Evolutionary conservation across 768 basidiomycete species (phyloP).

Genomic region (Coprinellus micaceus): DNA sequence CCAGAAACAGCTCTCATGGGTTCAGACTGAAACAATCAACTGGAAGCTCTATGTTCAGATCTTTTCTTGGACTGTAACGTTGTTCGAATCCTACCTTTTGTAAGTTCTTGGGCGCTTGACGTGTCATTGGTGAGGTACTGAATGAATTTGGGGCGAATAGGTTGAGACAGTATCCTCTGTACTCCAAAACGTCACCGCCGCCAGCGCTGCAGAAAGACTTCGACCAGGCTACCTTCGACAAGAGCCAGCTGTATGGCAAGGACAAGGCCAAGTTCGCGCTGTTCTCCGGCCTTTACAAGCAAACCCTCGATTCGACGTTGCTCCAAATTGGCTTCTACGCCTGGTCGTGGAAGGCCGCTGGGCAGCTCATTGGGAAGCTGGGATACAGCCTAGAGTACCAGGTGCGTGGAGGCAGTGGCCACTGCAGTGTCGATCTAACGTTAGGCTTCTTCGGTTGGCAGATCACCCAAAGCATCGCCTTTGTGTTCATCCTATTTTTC

Average conservation of each 20-base stretch:
- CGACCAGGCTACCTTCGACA: constrained; percentile 67
- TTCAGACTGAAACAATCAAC: constrained; percentile 66
- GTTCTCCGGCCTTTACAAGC: constrained; percentile 70
- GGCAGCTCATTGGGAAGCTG: constrained; percentile 41
- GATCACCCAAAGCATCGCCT: constrained; percentile 76
- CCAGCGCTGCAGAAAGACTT: constrained; percentile 67
- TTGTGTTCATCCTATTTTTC: constrained; percentile 64
- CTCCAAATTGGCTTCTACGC: constrained; percentile 78
- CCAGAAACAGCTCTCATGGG: constrained; percentile 65
- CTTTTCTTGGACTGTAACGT: constrained; percentile 72
- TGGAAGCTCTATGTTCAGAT: constrained; percentile 81
- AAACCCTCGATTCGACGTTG: constrained; percentile 63
- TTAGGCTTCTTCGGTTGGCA: too few species aligned
- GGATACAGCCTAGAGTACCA: constrained; percentile 74
- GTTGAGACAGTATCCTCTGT: constrained; percentile 81
- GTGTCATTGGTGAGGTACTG: constrained; percentile 1
- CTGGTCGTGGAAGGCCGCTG: constrained; percentile 75
- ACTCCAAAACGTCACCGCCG: constrained; percentile 72
- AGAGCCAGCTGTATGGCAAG: constrained; percentile 87
- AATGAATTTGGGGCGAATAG: constrained; percentile 26
- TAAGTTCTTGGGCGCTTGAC: constrained; percentile 36
- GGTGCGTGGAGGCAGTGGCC: constrained; percentile 40
- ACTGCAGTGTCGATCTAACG: background rate
- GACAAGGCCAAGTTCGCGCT: constrained; percentile 87
- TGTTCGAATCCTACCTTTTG: constrained; percentile 87